Evolutionary conservation across 2,329 filamentous ascomycete genomes (phyloP).

Genomic region (Pseudocercospora macadamiae): DNA sequence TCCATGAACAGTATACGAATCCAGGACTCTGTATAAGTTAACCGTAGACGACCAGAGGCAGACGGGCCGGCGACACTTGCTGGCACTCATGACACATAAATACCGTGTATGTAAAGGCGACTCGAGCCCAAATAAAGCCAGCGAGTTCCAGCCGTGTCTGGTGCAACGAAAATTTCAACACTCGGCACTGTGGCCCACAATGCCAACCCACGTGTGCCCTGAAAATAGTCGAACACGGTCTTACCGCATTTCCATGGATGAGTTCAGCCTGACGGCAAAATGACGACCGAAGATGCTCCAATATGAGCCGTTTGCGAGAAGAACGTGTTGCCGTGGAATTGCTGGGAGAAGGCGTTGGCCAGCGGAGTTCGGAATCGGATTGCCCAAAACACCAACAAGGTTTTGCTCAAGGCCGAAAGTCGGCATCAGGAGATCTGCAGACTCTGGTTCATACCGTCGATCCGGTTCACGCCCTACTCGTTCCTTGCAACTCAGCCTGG

Average conservation of each 20-base stretch:
- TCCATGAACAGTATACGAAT: not conserved
- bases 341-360: no score
- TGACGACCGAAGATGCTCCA: not conserved
- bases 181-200: not conserved
- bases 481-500: no score
- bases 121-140: no score
- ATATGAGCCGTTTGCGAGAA: no score
- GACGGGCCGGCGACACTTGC: not conserved
- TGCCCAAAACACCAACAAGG: no score
- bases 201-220: not conserved
- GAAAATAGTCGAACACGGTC: not conserved
- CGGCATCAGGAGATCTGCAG: no score
- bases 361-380: no score
- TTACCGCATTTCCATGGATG: not conserved
- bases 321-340: no score
- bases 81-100: conserved; percentile 1
- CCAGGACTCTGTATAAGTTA: not conserved
- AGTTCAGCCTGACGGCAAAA: not conserved
- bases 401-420: no score
- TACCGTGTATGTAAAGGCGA: not conserved
- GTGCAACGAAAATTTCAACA: not conserved
- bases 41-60: not conserved
- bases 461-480: no score
- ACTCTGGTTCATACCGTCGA: no score
- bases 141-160: not conserved